phyloP scores from a whole-genome alignment of 495 filamentous ascomycete species.

The Venustampulla echinocandica region DNA sequence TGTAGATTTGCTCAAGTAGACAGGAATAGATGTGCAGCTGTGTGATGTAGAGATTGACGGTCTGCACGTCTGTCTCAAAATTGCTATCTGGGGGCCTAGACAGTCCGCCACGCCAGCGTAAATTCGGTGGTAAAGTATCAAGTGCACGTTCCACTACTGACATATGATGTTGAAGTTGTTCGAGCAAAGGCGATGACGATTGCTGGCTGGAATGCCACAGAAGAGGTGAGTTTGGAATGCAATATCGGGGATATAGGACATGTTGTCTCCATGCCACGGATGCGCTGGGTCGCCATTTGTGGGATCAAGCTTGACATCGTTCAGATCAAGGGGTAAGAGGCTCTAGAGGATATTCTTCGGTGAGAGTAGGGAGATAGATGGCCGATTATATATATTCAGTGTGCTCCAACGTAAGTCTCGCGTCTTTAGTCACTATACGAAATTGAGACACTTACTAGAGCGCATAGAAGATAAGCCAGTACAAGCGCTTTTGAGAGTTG shows the following conservation, averaged over 20 bases:
- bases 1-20: conserved; percentile 10
- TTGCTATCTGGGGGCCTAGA: conserved; percentile 13
- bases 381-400: conserved; percentile 1
- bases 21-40: conserved; percentile 16
- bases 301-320: conserved; percentile 6
- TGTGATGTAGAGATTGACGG: conserved; percentile 15
- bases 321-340: conserved; percentile 4
- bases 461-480: conserved; percentile 12
- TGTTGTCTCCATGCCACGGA: conserved; percentile 7
- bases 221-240: conserved; percentile 14
- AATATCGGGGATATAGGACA: conserved; percentile 8
- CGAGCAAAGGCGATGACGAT: background rate
- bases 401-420: background rate
- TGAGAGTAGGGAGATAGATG: conserved; percentile 4
- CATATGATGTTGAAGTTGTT: conserved; percentile 2
- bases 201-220: conserved; percentile 13
- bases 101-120: conserved; percentile 14
- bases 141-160: conserved; percentile 6
- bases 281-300: background rate
- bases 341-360: conserved; percentile 3
- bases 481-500: conserved; percentile 10
- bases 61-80: conserved; percentile 16
- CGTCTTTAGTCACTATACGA: background rate
- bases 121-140: conserved; percentile 4
- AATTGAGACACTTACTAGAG: conserved; percentile 5